phyloP scores from a whole-genome alignment of 2,329 filamentous ascomycete genomes.

The Curvularia sp. region DNA sequence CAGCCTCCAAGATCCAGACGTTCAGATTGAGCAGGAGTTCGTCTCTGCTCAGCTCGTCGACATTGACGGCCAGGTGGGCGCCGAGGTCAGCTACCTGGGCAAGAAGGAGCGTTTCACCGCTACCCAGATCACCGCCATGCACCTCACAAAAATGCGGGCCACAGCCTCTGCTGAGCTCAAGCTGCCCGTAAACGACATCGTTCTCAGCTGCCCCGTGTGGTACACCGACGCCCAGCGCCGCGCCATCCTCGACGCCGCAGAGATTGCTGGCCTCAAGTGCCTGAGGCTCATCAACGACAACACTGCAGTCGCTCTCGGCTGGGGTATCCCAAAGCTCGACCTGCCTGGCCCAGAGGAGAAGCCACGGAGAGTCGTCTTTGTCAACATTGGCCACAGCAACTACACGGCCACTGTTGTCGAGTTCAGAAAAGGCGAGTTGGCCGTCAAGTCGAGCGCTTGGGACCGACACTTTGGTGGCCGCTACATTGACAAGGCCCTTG shows the following conservation, averaged over 20 bases:
- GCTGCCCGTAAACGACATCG: slow-evolving; percentile 89
- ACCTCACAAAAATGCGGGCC: slow-evolving; percentile 89
- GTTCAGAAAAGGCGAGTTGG: slow-evolving; percentile 95
- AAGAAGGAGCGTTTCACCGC: slow-evolving; percentile 97
- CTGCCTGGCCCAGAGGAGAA: slow-evolving; percentile 88
- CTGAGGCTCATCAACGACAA: slow-evolving; percentile 98
- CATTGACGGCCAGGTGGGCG: slow-evolving; percentile 91
- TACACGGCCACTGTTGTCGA: slow-evolving; percentile 94
- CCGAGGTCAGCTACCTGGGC: slow-evolving; percentile 89
- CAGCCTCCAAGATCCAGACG: slow-evolving; percentile 85
- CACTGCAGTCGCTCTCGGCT: slow-evolving; percentile 92
- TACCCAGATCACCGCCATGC: slow-evolving; percentile 94
- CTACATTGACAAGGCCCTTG: slow-evolving; percentile 93
- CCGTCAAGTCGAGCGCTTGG: slow-evolving; percentile 89
- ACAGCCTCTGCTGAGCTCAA: slow-evolving; percentile 87
- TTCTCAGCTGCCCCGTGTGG: slow-evolving; percentile 94
- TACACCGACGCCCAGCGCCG: slow-evolving; percentile 95
- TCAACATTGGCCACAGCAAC: slow-evolving; percentile 96
- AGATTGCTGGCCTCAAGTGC: slow-evolving; percentile 91
- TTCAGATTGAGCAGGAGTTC: slow-evolving; percentile 90
- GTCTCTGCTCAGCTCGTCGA: slow-evolving; percentile 87
- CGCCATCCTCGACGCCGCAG: slow-evolving; percentile 85
- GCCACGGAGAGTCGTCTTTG: slow-evolving; percentile 85
- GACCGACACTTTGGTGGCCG: slow-evolving; percentile 97
- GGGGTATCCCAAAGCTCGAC: slow-evolving; percentile 97